phyloP scores from a whole-genome alignment of 129 eudicot species.

The Calendula officinalis region DNA sequence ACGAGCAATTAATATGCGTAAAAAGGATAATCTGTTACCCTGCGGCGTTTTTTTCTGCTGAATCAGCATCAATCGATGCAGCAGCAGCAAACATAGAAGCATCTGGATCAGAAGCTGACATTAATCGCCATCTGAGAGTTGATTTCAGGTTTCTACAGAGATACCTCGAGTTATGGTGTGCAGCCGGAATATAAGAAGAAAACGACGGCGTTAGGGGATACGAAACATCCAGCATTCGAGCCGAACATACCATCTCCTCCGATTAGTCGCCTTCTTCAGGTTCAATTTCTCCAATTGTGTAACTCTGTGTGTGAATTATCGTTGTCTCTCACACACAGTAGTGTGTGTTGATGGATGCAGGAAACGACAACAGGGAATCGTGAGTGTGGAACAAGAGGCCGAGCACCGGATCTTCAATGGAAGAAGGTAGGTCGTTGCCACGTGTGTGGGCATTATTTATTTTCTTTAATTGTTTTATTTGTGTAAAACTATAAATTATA shows the following conservation, averaged over 20 bases:
- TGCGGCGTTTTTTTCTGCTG: constrained; percentile 46
- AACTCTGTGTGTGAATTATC: background rate
- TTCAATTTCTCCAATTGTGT: background rate
- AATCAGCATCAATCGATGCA: constrained; percentile 45
- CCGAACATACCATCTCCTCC: constrained; percentile 60
- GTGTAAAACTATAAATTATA: background rate
- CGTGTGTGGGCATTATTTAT: constrained; percentile 40
- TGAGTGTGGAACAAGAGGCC: constrained; percentile 10
- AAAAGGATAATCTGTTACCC: constrained; percentile 34
- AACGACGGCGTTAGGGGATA: constrained; percentile 43
- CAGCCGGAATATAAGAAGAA: background rate
- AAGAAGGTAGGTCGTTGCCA: constrained; percentile 30
- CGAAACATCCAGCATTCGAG: constrained; percentile 54
- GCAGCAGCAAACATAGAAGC: constrained; percentile 55
- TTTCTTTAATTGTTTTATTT: constrained; percentile 15
- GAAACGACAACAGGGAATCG: constrained; percentile 25
- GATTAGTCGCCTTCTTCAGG: constrained; percentile 9
- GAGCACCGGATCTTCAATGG: background rate
- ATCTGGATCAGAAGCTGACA: constrained; percentile 53
- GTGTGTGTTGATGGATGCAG: constrained; percentile 16
- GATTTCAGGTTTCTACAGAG: constrained; percentile 36
- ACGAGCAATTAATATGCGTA: background rate
- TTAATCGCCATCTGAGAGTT: constrained; percentile 45
- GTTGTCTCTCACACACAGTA: constrained; percentile 8
- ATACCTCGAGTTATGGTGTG: constrained; percentile 31